phyloP scores from a whole-genome alignment of 371 early-diverging fungal species.

The Rhizopus microsporus region DNA sequence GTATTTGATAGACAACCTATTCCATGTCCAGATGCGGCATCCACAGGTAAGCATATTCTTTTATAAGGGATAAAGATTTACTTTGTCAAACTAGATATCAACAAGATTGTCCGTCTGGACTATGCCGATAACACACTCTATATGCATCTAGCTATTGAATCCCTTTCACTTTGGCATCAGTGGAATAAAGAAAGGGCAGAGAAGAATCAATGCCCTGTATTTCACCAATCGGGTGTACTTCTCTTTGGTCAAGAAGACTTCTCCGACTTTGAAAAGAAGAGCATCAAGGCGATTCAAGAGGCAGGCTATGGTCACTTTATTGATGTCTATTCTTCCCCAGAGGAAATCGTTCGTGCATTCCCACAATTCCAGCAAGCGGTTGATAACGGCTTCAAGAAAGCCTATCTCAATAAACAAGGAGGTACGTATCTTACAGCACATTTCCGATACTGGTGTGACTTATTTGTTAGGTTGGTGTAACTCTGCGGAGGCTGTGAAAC shows the following conservation, averaged over 20 bases:
- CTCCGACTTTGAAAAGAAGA: slow-evolving; percentile 36
- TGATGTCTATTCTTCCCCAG: slow-evolving; percentile 28
- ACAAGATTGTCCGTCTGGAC: slow-evolving; percentile 54
- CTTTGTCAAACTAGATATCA: slow-evolving; percentile 34
- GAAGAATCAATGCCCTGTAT: slow-evolving; percentile 29
- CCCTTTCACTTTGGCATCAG: slow-evolving; percentile 47
- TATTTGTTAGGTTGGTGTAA: slow-evolving; percentile 40
- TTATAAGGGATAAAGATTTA: neutral
- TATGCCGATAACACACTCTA: slow-evolving; percentile 49
- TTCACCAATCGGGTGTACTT: slow-evolving; percentile 42
- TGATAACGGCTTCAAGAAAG: slow-evolving; percentile 32
- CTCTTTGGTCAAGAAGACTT: slow-evolving; percentile 32
- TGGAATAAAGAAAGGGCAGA: slow-evolving; percentile 53
- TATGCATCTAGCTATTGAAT: slow-evolving; percentile 43
- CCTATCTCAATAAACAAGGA: slow-evolving; percentile 40
- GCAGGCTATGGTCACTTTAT: slow-evolving; percentile 40
- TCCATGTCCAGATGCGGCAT: slow-evolving; percentile 50
- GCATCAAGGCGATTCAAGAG: slow-evolving; percentile 35
- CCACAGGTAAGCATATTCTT: slow-evolving; percentile 29
- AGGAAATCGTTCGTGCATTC: slow-evolving; percentile 29
- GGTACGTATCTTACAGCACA: slow-evolving; percentile 18
- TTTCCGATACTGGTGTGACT: neutral
- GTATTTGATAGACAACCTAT: slow-evolving; percentile 47
- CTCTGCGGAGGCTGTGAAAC: slow-evolving; percentile 40
- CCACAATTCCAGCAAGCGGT: slow-evolving; percentile 40